Conservation (phyloP, 176 grass and related monocot genomes). For the Urochloa ruziziensis region DNA sequence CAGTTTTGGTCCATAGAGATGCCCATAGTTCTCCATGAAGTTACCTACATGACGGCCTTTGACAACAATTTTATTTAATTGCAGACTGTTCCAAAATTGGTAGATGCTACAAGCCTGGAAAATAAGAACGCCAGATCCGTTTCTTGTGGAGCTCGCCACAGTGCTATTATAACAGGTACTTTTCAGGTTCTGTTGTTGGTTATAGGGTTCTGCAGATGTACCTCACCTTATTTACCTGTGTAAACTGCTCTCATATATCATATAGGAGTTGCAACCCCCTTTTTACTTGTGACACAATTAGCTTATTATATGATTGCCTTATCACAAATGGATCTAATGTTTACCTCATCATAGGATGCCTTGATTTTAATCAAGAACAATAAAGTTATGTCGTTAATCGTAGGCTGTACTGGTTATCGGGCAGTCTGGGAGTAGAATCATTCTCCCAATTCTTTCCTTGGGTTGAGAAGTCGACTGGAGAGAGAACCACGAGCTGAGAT, state of each 20-base stretch:
- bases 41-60: background rate
- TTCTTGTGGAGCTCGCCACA: conserved; percentile 96
- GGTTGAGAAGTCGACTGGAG: background rate
- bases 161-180: conserved; percentile 92
- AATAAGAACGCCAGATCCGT: conserved; percentile 80
- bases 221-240: background rate
- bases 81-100: conserved; percentile 87
- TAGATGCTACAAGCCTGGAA: conserved; percentile 84
- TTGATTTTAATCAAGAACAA: background rate
- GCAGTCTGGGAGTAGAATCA: background rate
- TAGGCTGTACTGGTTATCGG: background rate
- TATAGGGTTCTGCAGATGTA: background rate
- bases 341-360: background rate
- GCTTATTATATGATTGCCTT: background rate
- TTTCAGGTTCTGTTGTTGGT: background rate
- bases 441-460: background rate
- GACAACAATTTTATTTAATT: conserved; percentile 15
- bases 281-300: background rate
- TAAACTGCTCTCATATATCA: background rate
- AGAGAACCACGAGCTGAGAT: background rate
- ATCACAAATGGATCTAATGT: background rate
- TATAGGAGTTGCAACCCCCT: background rate
- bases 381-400: background rate
- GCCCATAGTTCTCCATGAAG: background rate
- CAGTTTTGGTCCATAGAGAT: background rate